Evolutionary conservation across 2,329 filamentous ascomycete genomes (phyloP), one percentile per base, ranked within the genome.

Genomic region (Fusarium sp.): DNA sequence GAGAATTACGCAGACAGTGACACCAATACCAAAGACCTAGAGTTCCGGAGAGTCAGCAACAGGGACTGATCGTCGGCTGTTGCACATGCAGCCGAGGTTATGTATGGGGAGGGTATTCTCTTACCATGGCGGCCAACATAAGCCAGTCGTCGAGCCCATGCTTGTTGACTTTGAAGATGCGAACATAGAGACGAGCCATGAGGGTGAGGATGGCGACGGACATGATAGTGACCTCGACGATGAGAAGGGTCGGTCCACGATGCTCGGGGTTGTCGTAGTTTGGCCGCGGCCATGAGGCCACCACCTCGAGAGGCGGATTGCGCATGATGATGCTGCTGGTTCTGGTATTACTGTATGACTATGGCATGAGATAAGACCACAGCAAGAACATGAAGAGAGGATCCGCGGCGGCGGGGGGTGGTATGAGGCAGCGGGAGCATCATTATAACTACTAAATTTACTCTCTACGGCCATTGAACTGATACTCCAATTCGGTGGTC

Each of bases 101-200:
- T 14, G 36, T 15, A 24, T 15, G 12, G 17, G 7, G 34, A 17
- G 17, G 9, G 17, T n/a, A n/a, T 19, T 58, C 46, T 74, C 57
- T 70, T 64, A 81, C 79, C 62, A 76, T 74, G 6, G 78, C 78
- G 32, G 55, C 74, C 7, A 80, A 61, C 80, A 82, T 82, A 14
- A 82, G 51, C 79, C 77, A 81, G 69, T 82, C 80, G 60, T 82
- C 80, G 51, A 74, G 70, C 32, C 77, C 76, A 36, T 61, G 73
- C 48, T 73, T 76, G 42, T 75, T 73, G 32, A 81, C 72, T 34
- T 79, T 73, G 54, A 66, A 54, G 3, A 77, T 58, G 11, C 78
- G 73, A 45, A 80, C 79, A 44, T 80, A 81, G 38, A 82, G 71
- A 15, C 80, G 76, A 47, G 80, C 70, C 24, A 65, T 47, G 10